Conservation (phyloP, 768 basidiomycete genomes). For the Auricularia cornea region DNA sequence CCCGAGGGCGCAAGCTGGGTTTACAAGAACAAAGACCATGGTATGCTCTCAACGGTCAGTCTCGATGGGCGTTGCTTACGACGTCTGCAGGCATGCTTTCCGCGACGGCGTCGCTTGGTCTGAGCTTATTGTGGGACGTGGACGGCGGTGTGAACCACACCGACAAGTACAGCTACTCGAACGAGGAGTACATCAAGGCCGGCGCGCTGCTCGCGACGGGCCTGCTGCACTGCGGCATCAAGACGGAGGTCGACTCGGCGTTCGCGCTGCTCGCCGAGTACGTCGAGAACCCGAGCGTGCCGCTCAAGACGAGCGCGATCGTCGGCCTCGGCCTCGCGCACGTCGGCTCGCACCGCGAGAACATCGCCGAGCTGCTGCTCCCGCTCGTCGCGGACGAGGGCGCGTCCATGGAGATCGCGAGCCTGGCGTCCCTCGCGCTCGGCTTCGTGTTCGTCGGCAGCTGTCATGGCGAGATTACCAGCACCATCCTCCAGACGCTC, state of each 20-base stretch:
- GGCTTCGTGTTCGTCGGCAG: slow-evolving; percentile 96
- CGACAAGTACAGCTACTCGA: slow-evolving; percentile 95
- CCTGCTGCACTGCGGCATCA: slow-evolving; percentile 79
- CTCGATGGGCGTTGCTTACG: slow-evolving; percentile 1
- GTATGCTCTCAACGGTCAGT: slow-evolving; percentile 29
- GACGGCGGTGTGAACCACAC: slow-evolving; percentile 90
- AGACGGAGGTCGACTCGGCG: slow-evolving; percentile 89
- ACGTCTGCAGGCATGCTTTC: slow-evolving; percentile 65
- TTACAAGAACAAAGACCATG: slow-evolving; percentile 99
- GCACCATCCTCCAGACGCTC: slow-evolving; percentile 80
- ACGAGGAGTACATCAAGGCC: slow-evolving; percentile 96
- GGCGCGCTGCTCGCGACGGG: slow-evolving; percentile 94
- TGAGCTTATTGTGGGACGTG: slow-evolving; percentile 92
- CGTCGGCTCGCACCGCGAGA: slow-evolving; percentile 85
- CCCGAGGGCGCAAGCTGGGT: slow-evolving; percentile 98
- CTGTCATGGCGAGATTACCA: slow-evolving; percentile 86
- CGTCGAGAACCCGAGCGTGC: slow-evolving; percentile 75
- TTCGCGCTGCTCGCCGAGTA: slow-evolving; percentile 86
- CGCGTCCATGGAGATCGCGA: slow-evolving; percentile 80
- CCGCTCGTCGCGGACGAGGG: slow-evolving; percentile 76
- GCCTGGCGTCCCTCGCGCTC: slow-evolving; percentile 77
- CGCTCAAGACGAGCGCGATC: slow-evolving; percentile 80
- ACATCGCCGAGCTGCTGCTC: slow-evolving; percentile 67
- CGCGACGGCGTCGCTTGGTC: slow-evolving; percentile 88
- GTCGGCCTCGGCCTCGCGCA: slow-evolving; percentile 91